Conservation (phyloP, 805 yeast species). For the Cyberlindnera galapagoensis region DNA sequence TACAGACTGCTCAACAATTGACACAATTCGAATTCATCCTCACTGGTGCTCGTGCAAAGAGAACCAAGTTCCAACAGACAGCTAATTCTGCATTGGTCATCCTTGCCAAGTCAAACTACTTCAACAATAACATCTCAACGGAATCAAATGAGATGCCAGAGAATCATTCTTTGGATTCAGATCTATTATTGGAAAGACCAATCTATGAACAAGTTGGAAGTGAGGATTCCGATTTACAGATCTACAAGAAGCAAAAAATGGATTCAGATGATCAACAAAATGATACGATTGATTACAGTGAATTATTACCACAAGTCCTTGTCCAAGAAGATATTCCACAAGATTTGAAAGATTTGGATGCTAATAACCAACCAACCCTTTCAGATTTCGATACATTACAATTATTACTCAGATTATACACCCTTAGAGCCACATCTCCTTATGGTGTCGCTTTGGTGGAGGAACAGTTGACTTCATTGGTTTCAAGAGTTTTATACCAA, state of each 20-base stretch:
- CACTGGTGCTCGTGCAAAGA: conserved; percentile 84
- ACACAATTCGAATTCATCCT: conserved; percentile 58
- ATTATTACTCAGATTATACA: conserved; percentile 58
- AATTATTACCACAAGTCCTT: conserved; percentile 56
- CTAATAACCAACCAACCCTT: conserved; percentile 74
- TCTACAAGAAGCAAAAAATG: conserved; percentile 30
- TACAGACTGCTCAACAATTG: conserved; percentile 49
- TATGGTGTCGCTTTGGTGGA: conserved; percentile 62
- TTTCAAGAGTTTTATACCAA: conserved; percentile 60
- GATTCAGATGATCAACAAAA: conserved; percentile 29
- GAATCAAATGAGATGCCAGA: conserved; percentile 40
- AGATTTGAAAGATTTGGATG: conserved; percentile 51
- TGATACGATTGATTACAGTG: conserved; percentile 32
- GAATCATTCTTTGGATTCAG: conserved; percentile 61
- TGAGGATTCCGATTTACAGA: conserved; percentile 37
- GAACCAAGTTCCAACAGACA: conserved; percentile 74
- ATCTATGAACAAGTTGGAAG: conserved; percentile 55
- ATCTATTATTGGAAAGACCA: conserved; percentile 70
- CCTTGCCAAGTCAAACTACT: conserved; percentile 50
- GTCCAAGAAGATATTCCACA: conserved; percentile 59
- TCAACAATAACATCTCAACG: conserved; percentile 22
- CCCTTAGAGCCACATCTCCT: conserved; percentile 66
- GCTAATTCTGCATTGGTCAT: conserved; percentile 71
- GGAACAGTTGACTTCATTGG: conserved; percentile 76
- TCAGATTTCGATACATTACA: conserved; percentile 69